A percentile compares a stretch with the other conserved stretches of the same genome.
These are phyloP conservation scores for Cadophora luteo-olivacea DNA, from an alignment of 2,329 filamentous ascomycete species.

Conservation along the genomic window DNA sequence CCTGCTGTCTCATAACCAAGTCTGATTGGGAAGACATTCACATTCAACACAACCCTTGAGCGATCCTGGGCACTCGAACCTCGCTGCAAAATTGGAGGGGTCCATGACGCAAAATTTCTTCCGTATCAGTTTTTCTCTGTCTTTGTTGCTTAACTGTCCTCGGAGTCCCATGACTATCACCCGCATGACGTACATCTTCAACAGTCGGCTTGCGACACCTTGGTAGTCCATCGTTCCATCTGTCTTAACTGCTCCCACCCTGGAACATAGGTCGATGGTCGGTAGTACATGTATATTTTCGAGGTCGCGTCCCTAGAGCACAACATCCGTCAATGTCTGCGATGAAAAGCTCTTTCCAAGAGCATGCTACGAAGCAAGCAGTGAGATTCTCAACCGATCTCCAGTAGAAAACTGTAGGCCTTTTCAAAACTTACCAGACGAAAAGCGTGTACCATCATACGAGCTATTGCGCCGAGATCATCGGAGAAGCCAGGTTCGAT, in stretches of 20 bases:
- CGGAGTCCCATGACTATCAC: not conserved
- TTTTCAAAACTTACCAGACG: not conserved
- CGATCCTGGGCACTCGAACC: not conserved
- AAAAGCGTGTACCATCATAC: not conserved
- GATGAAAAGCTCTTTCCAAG: not conserved
- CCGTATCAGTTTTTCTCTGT: not conserved
- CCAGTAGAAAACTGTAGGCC: not conserved
- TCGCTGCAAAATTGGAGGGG: not conserved
- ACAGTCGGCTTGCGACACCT: not conserved
- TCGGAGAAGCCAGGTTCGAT: not conserved
- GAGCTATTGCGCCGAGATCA: not conserved
- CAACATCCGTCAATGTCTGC: not conserved
- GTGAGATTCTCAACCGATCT: not conserved
- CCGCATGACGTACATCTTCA: not conserved
- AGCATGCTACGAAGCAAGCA: not conserved
- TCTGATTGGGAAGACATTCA: not conserved
- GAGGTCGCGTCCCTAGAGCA: not conserved
- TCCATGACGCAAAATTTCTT: not conserved
- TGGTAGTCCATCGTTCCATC: not conserved
- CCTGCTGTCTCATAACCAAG: not conserved
- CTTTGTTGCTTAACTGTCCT: not conserved
- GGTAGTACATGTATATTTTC: not conserved
- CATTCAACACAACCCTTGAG: not conserved
- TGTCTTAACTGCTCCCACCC: not conserved
- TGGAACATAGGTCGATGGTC: not conserved